Evolutionary conservation across 306 rosid genomes (phyloP), one percentile per base, ranked within the genome.

Genomic region (Vigna hirtella): DNA sequence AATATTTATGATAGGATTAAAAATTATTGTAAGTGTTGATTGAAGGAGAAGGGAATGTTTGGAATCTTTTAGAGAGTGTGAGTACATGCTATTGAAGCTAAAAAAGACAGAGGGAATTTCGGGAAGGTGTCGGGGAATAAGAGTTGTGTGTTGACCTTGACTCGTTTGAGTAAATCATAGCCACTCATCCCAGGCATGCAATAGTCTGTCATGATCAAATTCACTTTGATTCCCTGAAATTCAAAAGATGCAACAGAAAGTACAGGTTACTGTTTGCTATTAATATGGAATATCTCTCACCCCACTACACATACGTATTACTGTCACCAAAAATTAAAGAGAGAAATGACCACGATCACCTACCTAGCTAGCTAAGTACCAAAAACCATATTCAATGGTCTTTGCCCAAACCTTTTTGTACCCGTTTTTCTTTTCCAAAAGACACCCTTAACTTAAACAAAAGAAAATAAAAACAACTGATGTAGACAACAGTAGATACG

Each of bases 151-250:
- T 48, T 81, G 70, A 95, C 99, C 99, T 95, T 93, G 86, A 95
- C 84, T 79, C 97, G 82, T 85, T 87, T 93, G 56, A 95, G 97
- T 47, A 95, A 90, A 91, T 95, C 99, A 85, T 93, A 95, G 83
- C 99, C 99, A 86, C 86, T 95, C 96, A 95, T 95, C 73, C 99
- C 99, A 51, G 99, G 98, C 99, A 95, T 95, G 89, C 97, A 95
- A 83, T 83, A 95, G 80, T 95, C 99, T n/a, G 99, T 95, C 98
- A 95, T 95, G 93, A 95, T 95, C 87, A 95, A 77, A 83, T 95
- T 91, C 89, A 93, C 97, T 87, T 95, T 95, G 55, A 84, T 82
- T 82, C 83, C 96, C 97, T 95, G 93, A 83, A 82, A 48, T 70
- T 70, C 80, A 73, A 61, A 71, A 24, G 3, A 42, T 28, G 49